Percentiles rank a stretch among this genome's conserved stretches.
phyloP scores from a whole-genome alignment of 2,329 filamentous ascomycete genomes.

The Fusarium pseudoanthophilum region DNA sequence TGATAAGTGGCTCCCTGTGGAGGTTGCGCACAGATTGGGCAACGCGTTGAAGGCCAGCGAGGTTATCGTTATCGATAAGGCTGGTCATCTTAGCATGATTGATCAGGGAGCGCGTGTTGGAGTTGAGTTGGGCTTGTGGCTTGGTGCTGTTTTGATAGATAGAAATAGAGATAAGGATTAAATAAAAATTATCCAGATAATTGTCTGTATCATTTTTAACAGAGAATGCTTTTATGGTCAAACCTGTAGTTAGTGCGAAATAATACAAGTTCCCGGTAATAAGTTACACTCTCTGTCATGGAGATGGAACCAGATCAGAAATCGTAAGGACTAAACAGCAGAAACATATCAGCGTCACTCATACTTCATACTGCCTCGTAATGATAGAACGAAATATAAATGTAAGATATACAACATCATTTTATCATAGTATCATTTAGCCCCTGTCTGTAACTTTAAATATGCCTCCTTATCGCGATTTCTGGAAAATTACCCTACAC shows the following conservation, averaged over 20 bases:
- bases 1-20: slow-evolving; percentile 56
- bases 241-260: no score
- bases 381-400: no score
- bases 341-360: no score
- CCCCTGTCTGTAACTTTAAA: no score
- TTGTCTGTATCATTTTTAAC: fast-evolving
- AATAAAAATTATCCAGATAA: fast-evolving
- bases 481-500: neutral
- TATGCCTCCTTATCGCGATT: neutral
- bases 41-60: slow-evolving; percentile 48
- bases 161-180: fast-evolving
- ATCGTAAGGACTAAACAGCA: no score
- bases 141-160: neutral
- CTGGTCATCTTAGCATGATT: slow-evolving; percentile 58
- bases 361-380: no score
- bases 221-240: neutral
- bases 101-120: slow-evolving; percentile 55
- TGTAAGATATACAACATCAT: no score
- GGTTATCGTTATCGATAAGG: slow-evolving; percentile 48
- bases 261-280: no score
- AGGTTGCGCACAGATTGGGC: slow-evolving; percentile 47
- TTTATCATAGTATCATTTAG: no score
- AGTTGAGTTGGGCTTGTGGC: slow-evolving; percentile 52
- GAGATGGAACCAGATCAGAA: no score
- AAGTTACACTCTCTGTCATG: no score